phyloP scores from a whole-genome alignment of 805 yeast species.

The Deakozyma indianensis region DNA sequence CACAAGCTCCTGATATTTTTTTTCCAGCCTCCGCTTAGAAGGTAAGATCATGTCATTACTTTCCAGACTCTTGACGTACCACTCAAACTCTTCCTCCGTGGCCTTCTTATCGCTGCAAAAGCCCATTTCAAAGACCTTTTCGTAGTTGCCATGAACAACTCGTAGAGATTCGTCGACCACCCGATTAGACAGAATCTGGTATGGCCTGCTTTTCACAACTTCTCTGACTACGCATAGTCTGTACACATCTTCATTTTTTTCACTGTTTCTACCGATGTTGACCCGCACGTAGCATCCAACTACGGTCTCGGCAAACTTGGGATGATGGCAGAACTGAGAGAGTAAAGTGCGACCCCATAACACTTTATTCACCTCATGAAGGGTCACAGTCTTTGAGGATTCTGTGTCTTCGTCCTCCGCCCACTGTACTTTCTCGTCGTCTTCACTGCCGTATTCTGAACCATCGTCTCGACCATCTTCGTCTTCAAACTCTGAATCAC shows the following conservation, averaged over 20 bases:
- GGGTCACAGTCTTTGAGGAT: conserved; percentile 28
- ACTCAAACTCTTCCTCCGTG: conserved; percentile 54
- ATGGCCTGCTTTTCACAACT: conserved; percentile 34
- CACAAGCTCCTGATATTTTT: conserved; percentile 48
- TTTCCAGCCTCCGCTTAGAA: conserved; percentile 45
- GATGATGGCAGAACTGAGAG: conserved; percentile 64
- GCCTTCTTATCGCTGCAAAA: conserved; percentile 69
- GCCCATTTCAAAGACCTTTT: conserved; percentile 62
- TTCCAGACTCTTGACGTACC: conserved; percentile 47
- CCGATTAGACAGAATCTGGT: conserved; percentile 31
- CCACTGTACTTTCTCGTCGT: conserved; percentile 35
- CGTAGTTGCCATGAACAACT: conserved; percentile 70
- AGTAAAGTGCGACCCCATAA: conserved; percentile 68
- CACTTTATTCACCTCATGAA: conserved; percentile 55
- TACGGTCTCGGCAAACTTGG: conserved; percentile 58
- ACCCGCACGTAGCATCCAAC: conserved; percentile 70
- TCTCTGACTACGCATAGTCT: conserved; percentile 73
- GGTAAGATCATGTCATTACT: conserved; percentile 48
- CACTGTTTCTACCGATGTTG: conserved; percentile 58
- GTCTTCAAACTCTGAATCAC: conserved; percentile 7
- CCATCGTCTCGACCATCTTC: conserved; percentile 20
- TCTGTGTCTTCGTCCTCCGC: conserved; percentile 30
- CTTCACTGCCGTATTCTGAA: conserved; percentile 28
- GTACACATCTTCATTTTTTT: conserved; percentile 51
- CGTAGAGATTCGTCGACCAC: conserved; percentile 44